Evolutionary conservation across 2,329 filamentous ascomycete species (phyloP).

Genomic region (Trichoderma guizhouense): DNA sequence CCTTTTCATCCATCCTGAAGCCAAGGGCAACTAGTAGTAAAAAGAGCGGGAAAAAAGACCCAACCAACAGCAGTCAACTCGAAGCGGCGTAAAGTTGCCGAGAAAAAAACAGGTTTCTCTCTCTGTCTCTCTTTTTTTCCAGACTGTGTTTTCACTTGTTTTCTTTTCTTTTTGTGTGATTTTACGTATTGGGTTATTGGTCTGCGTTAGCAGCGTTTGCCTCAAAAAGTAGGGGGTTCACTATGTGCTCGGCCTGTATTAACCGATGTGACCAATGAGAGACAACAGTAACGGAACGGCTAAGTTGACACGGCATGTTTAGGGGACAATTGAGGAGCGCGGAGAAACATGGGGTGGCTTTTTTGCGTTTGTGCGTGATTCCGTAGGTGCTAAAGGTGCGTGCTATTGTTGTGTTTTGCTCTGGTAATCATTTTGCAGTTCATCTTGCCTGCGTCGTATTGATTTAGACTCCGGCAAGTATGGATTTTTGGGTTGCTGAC

Average conservation of each 20-base stretch:
- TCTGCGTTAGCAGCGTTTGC: not conserved
- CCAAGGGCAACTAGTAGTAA: not conserved
- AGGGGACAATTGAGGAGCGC: not conserved
- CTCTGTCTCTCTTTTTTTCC: not conserved
- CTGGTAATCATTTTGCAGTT: not conserved
- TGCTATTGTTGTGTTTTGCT: not conserved
- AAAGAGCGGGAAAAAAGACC: not conserved
- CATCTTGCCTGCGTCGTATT: not conserved
- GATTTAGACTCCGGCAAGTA: not conserved
- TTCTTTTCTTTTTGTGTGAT: not conserved
- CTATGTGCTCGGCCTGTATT: not conserved
- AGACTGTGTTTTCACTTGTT: not conserved
- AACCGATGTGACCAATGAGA: conserved; percentile 6
- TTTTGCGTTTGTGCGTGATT: not conserved
- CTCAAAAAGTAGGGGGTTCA: not conserved
- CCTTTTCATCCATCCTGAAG: not conserved
- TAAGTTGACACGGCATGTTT: not conserved
- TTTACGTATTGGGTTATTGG: not conserved
- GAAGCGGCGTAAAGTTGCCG: not conserved
- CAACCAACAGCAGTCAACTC: not conserved
- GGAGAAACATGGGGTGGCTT: not conserved
- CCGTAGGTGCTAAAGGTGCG: not conserved
- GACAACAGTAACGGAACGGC: not conserved
- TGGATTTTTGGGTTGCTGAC: not conserved
- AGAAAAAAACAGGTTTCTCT: not conserved